These are phyloP conservation scores for Suillus spraguei DNA, from an alignment of 768 basidiomycete genomes.

Conservation along the genomic window DNA sequence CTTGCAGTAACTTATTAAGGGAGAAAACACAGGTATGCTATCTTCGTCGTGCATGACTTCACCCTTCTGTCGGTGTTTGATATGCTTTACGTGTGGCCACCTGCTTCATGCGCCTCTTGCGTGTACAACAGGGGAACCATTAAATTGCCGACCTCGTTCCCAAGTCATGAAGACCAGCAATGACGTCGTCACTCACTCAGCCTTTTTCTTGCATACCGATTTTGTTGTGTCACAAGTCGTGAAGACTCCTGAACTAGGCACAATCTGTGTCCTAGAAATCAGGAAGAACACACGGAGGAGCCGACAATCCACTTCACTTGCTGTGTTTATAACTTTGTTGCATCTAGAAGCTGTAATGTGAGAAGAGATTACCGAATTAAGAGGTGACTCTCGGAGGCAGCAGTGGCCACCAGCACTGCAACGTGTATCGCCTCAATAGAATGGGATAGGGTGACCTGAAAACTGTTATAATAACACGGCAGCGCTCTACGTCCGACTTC, in stretches of 20 bases:
- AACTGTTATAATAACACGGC: background rate
- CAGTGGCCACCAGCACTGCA: background rate
- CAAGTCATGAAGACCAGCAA: constrained; percentile 1
- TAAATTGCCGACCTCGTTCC: background rate
- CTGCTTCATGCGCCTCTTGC: background rate
- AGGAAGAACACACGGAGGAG: background rate
- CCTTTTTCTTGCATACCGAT: background rate
- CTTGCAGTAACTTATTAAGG: constrained; percentile 18
- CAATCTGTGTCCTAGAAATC: background rate
- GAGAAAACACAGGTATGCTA: constrained; percentile 2
- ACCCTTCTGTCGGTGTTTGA: constrained; percentile 3
- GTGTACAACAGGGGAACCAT: background rate
- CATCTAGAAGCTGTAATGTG: background rate
- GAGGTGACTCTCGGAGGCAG: background rate
- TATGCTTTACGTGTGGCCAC: constrained; percentile 4
- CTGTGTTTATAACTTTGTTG: background rate
- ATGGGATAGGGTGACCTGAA: background rate
- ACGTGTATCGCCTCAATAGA: background rate
- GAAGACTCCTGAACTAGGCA: background rate
- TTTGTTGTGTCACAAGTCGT: background rate
- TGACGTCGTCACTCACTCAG: background rate
- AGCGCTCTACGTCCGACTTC: background rate
- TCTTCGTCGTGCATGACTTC: background rate
- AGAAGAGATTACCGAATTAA: background rate
- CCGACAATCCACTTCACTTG: background rate